These are phyloP conservation scores for Talaromyces proteolyticus DNA, from an alignment of 495 filamentous ascomycete species.

Conservation along the genomic window DNA sequence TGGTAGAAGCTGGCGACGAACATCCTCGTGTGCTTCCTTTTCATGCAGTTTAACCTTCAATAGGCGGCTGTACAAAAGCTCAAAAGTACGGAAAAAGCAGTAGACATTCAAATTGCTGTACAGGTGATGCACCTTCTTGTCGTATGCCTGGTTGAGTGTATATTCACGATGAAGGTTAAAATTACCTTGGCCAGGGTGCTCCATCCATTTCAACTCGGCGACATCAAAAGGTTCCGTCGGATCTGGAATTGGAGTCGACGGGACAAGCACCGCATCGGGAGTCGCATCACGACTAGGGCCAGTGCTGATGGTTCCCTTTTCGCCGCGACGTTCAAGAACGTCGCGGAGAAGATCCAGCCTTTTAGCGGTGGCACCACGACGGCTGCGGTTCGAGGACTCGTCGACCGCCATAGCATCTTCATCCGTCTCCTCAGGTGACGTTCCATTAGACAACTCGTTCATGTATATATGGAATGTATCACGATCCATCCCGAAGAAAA, in stretches of 20 bases:
- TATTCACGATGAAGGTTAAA: constrained; percentile 52
- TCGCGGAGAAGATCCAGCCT: constrained; percentile 79
- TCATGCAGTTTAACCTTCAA: constrained; percentile 74
- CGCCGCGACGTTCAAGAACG: constrained; percentile 69
- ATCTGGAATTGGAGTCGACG: constrained; percentile 40
- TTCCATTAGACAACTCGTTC: constrained; percentile 58
- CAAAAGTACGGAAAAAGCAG: constrained; percentile 89
- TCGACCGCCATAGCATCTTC: constrained; percentile 50
- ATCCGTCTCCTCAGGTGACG: constrained; percentile 64
- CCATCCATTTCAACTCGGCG: constrained; percentile 50
- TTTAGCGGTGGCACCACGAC: constrained; percentile 61
- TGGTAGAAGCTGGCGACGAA: constrained; percentile 53
- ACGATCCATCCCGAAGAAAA: constrained; percentile 81
- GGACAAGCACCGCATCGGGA: constrained; percentile 66
- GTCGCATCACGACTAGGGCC: constrained; percentile 80
- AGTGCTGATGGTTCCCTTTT: constrained; percentile 59
- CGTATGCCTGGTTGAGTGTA: constrained; percentile 74
- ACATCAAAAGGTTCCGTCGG: constrained; percentile 41
- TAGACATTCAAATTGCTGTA: constrained; percentile 87
- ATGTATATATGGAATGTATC: constrained; percentile 72
- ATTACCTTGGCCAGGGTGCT: constrained; percentile 49
- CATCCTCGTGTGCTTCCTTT: constrained; percentile 62
- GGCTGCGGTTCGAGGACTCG: constrained; percentile 49
- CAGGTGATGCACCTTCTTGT: constrained; percentile 72
- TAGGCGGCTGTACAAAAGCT: constrained; percentile 80